Evolutionary conservation across 2,329 filamentous ascomycete species (phyloP).

Genomic region (Saccharata proteae): DNA sequence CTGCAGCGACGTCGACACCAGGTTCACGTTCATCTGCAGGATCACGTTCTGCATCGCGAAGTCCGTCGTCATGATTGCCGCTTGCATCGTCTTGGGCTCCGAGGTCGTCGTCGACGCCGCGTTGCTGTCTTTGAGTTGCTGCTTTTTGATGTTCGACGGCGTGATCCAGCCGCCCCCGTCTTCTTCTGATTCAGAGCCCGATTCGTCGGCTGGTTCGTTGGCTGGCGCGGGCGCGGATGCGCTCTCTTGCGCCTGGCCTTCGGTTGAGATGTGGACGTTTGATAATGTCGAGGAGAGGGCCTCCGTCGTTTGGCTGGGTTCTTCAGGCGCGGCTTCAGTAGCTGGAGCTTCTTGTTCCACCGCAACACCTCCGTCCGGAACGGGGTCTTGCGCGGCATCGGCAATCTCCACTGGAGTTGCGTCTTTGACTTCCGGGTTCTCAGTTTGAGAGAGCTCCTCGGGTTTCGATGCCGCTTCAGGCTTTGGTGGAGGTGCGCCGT

Average conservation of each 20-base stretch:
- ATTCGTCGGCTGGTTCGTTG: slow-evolving; percentile 6
- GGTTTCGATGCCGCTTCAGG: too few species aligned
- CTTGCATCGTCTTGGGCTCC: slow-evolving; percentile 58
- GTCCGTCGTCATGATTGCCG: slow-evolving; percentile 87
- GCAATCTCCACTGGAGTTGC: too few species aligned
- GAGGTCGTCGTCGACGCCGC: slow-evolving; percentile 29
- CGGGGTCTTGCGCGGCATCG: too few species aligned
- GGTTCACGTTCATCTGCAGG: slow-evolving; percentile 85
- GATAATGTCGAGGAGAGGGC: slow-evolving; percentile 3
- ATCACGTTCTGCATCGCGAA: slow-evolving; percentile 97
- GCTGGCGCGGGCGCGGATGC: not conserved
- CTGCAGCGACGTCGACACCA: slow-evolving; percentile 66
- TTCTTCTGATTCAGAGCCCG: slow-evolving; percentile 29
- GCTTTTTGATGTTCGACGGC: slow-evolving; percentile 77
- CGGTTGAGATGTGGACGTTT: slow-evolving; percentile 1
- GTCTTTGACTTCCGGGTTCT: too few species aligned
- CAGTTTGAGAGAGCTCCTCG: too few species aligned
- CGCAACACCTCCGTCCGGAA: too few species aligned
- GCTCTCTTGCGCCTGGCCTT: not conserved
- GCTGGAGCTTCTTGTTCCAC: slow-evolving; percentile 1
- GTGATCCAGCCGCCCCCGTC: slow-evolving; percentile 84
- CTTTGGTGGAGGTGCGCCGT: slow-evolving; percentile 48
- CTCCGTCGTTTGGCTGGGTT: not conserved
- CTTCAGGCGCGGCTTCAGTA: not conserved
- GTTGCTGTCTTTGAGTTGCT: slow-evolving; percentile 55